These are phyloP conservation scores for Plasmopara halstedii DNA, from an alignment of 352 stramenopile genomes.

Conservation along the genomic window DNA sequence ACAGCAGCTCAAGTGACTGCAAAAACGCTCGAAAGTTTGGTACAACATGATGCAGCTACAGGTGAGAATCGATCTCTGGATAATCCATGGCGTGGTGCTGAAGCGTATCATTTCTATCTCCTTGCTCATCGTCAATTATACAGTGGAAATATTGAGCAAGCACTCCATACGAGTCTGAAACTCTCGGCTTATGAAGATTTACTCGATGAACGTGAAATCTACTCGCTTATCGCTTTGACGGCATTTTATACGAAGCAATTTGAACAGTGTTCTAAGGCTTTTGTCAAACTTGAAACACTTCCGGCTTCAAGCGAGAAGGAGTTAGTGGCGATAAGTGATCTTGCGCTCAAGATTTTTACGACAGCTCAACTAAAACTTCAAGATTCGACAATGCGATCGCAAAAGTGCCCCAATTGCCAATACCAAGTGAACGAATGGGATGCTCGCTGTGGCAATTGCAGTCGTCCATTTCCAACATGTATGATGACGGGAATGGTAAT, in stretches of 20 bases:
- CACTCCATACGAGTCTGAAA: conserved; percentile 83
- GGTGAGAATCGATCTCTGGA: conserved; percentile 82
- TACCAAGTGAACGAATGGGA: conserved; percentile 84
- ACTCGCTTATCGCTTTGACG: conserved; percentile 89
- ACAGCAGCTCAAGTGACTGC: conserved; percentile 78
- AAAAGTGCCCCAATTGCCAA: conserved; percentile 76
- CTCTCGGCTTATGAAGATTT: conserved; percentile 89
- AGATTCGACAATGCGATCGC: conserved; percentile 70
- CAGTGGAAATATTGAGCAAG: conserved; percentile 62
- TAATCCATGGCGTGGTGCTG: conserved; percentile 90
- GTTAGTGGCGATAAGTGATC: conserved; percentile 43
- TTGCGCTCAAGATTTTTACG: conserved; percentile 85
- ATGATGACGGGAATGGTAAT: conserved; percentile 77
- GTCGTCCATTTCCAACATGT: conserved; percentile 57
- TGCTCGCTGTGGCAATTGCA: conserved; percentile 73
- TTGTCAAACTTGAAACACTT: conserved; percentile 90
- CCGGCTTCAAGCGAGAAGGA: conserved; percentile 54
- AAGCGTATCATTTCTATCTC: conserved; percentile 92
- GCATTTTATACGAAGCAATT: conserved; percentile 90
- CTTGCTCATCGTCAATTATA: conserved; percentile 91
- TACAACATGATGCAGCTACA: conserved; percentile 80
- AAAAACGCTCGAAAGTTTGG: conserved; percentile 88
- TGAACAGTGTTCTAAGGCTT: conserved; percentile 85
- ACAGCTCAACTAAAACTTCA: conserved; percentile 41
- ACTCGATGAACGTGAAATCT: conserved; percentile 85